These are phyloP conservation scores for Exophiala bonariae DNA, from an alignment of 2,329 filamentous ascomycete genomes.

Conservation along the genomic window DNA sequence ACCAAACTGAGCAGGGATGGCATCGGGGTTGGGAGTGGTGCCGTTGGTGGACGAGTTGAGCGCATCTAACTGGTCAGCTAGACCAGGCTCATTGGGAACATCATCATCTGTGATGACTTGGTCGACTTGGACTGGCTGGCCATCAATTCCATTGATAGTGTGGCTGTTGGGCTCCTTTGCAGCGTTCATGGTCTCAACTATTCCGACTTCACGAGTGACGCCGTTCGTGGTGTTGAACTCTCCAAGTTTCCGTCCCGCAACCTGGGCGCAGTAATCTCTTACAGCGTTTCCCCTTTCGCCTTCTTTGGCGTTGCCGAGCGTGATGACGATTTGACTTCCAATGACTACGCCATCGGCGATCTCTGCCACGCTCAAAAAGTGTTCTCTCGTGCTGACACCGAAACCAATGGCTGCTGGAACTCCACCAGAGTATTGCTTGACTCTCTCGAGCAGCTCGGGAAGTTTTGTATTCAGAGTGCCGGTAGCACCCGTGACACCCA, in stretches of 20 bases:
- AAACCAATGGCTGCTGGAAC: slow-evolving; percentile 92
- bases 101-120: slow-evolving; percentile 64
- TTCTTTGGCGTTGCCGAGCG: slow-evolving; percentile 66
- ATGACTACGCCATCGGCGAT: slow-evolving; percentile 95
- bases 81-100: slow-evolving; percentile 58
- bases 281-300: slow-evolving; percentile 71
- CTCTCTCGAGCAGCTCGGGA: slow-evolving; percentile 76
- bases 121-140: slow-evolving; percentile 60
- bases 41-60: slow-evolving; percentile 63
- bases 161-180: slow-evolving; percentile 60
- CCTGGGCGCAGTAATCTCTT: slow-evolving; percentile 80
- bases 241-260: slow-evolving; percentile 58
- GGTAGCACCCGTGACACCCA: slow-evolving; percentile 92
- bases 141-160: slow-evolving; percentile 35
- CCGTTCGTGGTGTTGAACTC: slow-evolving; percentile 43
- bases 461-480: slow-evolving; percentile 79
- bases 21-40: slow-evolving; percentile 40
- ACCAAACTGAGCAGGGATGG: slow-evolving; percentile 83
- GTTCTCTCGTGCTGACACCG: slow-evolving; percentile 91
- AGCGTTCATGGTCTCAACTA: slow-evolving; percentile 66
- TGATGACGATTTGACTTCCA: slow-evolving; percentile 89
- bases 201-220: slow-evolving; percentile 65
- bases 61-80: slow-evolving; percentile 82
- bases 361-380: slow-evolving; percentile 81
- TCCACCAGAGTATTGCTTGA: slow-evolving; percentile 89